Evolutionary conservation across 2,329 filamentous ascomycete genomes (phyloP).

Genomic region (Annulohypoxylon truncatum): DNA sequence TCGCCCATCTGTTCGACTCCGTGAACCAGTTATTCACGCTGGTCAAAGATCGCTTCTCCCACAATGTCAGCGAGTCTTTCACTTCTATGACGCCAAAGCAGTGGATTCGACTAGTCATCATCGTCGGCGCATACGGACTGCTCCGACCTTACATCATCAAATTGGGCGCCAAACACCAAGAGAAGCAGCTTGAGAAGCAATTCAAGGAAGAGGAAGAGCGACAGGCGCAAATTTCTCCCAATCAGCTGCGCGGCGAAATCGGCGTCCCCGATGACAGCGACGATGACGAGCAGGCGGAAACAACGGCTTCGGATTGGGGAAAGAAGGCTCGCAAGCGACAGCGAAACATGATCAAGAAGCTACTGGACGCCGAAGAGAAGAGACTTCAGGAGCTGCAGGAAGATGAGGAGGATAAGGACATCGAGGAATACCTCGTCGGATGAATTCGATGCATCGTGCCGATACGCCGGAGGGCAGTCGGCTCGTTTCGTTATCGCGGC

Average conservation of each 20-base stretch:
- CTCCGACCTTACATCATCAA: conserved; percentile 80
- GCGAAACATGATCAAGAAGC: conserved; percentile 72
- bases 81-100: conserved; percentile 62
- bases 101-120: conserved; percentile 76
- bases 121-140: conserved; percentile 79
- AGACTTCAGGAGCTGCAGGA: conserved; percentile 65
- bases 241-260: conserved; percentile 69
- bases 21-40: conserved; percentile 45
- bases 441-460: conserved; percentile 17
- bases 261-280: conserved; percentile 66
- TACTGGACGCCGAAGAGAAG: conserved; percentile 73
- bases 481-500: background rate
- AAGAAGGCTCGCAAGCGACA: conserved; percentile 77
- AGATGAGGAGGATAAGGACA: conserved; percentile 79
- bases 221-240: conserved; percentile 68
- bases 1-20: conserved; percentile 48
- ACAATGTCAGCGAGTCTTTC: conserved; percentile 64
- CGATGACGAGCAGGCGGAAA: conserved; percentile 61
- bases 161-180: conserved; percentile 70
- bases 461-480: background rate
- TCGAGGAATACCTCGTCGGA: conserved; percentile 72
- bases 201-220: conserved; percentile 60
- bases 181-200: conserved; percentile 71
- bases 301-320: conserved; percentile 71
- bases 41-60: conserved; percentile 53